A percentile compares a stretch with the other conserved stretches of the same genome.
These are phyloP conservation scores for Xylariaceae sp. DNA, from an alignment of 2,329 filamentous ascomycete genomes.

Conservation along the genomic window DNA sequence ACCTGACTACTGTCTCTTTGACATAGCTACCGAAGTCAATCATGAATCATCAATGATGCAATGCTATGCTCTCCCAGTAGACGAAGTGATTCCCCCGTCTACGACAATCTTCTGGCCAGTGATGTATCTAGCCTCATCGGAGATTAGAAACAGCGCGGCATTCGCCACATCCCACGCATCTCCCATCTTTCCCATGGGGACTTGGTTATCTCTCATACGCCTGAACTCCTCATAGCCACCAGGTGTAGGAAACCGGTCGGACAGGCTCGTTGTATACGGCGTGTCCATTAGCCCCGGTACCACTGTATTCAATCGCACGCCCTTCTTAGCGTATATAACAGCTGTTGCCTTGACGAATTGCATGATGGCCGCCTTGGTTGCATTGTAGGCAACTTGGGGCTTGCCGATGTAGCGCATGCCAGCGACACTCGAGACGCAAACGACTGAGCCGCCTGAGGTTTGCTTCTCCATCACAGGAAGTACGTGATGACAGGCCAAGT, in stretches of 20 bases:
- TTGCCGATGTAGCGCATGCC: slow-evolving; percentile 49
- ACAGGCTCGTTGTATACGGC: slow-evolving; percentile 45
- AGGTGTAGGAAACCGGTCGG: slow-evolving; percentile 41
- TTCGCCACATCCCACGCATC: slow-evolving; percentile 59
- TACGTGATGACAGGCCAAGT: slow-evolving; percentile 50
- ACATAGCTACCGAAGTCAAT: neutral
- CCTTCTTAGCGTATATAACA: slow-evolving; percentile 47
- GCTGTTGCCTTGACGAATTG: slow-evolving; percentile 50
- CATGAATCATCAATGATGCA: neutral
- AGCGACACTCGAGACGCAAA: slow-evolving; percentile 51
- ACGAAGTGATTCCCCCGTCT: slow-evolving; percentile 44
- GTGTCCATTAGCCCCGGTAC: slow-evolving; percentile 58
- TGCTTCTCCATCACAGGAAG: slow-evolving; percentile 55
- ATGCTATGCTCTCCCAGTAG: slow-evolving; percentile 30
- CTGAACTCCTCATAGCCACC: slow-evolving; percentile 50
- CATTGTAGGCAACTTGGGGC: slow-evolving; percentile 42
- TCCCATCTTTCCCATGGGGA: slow-evolving; percentile 59
- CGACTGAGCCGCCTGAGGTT: slow-evolving; percentile 36
- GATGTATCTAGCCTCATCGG: slow-evolving; percentile 57
- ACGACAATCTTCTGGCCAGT: slow-evolving; percentile 55
- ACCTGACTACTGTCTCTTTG: no score
- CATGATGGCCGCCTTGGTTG: slow-evolving; percentile 47
- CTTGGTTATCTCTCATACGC: slow-evolving; percentile 51
- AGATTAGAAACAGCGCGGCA: slow-evolving; percentile 55
- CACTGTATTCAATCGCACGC: slow-evolving; percentile 52